Conservation (phyloP, 2,329 filamentous ascomycete species). For the Exophiala calicioides region DNA sequence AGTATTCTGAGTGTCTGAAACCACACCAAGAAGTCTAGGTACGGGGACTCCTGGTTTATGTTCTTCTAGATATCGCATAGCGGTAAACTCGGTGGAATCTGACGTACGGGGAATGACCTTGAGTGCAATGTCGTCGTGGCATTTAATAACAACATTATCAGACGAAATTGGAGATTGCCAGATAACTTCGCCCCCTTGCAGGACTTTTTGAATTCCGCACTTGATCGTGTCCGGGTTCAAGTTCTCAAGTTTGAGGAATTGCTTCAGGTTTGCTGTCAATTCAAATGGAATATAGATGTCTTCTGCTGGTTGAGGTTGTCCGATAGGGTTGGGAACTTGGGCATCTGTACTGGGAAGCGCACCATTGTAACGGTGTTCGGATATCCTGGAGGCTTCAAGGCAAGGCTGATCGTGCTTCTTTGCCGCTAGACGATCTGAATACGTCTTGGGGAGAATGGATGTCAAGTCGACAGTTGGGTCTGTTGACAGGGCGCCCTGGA, state of each 20-base stretch:
- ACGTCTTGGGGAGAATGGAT: background rate
- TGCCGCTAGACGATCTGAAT: background rate
- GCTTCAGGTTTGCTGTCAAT: background rate
- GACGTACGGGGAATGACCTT: background rate
- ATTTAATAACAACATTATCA: slow-evolving; percentile 5
- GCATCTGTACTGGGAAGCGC: no score
- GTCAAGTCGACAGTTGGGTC: background rate
- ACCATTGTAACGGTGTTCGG: no score
- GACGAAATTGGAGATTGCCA: background rate
- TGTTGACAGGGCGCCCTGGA: background rate
- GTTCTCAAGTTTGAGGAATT: background rate
- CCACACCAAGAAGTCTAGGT: background rate
- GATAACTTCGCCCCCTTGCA: background rate
- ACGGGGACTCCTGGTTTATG: slow-evolving; percentile 2
- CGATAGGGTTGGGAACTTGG: no score
- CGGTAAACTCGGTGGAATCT: background rate
- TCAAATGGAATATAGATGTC: slow-evolving; percentile 1
- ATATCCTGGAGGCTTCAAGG: no score
- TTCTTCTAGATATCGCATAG: slow-evolving; percentile 2
- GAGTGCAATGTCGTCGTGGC: slow-evolving; percentile 1
- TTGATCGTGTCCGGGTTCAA: background rate
- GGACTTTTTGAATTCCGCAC: background rate
- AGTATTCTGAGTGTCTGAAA: background rate
- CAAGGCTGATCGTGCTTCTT: background rate
- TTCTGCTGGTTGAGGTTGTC: background rate